Conservation (phyloP, 2,329 filamentous ascomycete species). For the Ophiostoma australiae region DNA sequence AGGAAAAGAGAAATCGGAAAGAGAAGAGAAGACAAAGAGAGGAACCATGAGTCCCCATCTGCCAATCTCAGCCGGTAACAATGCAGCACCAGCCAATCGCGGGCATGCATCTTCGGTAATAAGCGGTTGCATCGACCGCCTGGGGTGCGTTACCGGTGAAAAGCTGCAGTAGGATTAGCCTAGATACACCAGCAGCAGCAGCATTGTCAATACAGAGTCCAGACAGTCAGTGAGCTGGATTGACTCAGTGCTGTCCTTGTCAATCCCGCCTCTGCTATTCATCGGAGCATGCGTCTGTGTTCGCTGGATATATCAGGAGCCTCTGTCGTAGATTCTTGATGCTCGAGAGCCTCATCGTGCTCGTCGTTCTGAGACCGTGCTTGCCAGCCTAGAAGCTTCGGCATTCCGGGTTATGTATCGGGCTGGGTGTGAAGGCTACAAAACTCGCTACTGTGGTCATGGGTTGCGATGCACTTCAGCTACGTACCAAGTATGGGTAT, state of each 20-base stretch:
- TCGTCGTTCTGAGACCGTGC: not conserved
- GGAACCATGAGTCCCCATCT: not conserved
- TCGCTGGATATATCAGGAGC: not conserved
- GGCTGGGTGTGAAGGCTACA: not conserved
- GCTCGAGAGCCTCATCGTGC: not conserved
- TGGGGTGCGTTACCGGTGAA: slow-evolving; percentile 4
- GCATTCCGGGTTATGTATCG: not conserved
- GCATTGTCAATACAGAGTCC: no score
- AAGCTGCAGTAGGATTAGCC: not conserved
- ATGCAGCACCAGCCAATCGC: not conserved
- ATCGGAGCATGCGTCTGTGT: not conserved
- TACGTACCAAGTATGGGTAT: not conserved
- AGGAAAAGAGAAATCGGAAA: not conserved
- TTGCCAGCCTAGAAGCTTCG: not conserved
- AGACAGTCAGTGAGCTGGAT: no score
- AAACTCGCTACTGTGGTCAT: not conserved
- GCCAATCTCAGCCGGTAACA: not conserved
- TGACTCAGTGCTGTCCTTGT: no score
- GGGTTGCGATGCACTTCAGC: not conserved
- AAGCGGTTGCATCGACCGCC: not conserved
- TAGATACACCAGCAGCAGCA: not conserved
- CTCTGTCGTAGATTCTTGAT: no score
- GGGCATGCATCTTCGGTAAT: not conserved
- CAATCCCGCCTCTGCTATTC: no score
- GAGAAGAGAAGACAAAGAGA: not conserved